Base-by-base conservation (phyloP, 305 asterid genomes). In the Fraxinus greggii region DNA sequence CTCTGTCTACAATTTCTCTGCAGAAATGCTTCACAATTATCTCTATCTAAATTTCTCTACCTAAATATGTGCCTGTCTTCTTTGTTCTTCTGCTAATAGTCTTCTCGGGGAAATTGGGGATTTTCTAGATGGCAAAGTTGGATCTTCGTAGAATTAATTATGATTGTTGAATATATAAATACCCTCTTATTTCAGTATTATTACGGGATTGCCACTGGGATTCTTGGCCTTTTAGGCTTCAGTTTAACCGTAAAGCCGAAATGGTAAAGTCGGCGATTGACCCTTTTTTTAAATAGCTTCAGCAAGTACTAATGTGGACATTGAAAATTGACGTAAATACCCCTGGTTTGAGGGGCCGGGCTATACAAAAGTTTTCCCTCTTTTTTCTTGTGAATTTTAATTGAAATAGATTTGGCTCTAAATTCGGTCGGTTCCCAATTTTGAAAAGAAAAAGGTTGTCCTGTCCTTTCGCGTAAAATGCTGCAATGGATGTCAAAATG, bases 261-360 rank as follows among this genome's bases (percentile, higher is more conserved):
- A 78, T 77, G 59, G 82, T 75, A 79, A 88, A 86, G 90, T 84
- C 91, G 81, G 88, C 87, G 90, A 82, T 79, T 82, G 88, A 85
- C 84, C 84, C 89, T 61, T 24, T 38, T 21, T 69, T 78, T 82
- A 82, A 72, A 24, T 78, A 56, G 84, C 83, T 81, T 78, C 48
- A 82, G 59, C 9, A 23, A n/a, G 76, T 72, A 23, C 78, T 31
- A 3, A 45, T 28, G 72, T 21, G 70, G 38, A 79, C 76, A 1
- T 1, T 4, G 0, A 0, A n/a, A 28, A 77, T 12, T 77, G 83
- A 82, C 86, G 78, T 15, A 40, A 72, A 3, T 82, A 69, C 73
- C 89, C 87, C 70, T 15, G 8, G 12, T 15, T 1, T 1, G 28
- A 5, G 21, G 76, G 81, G 19, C 78, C 84, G 7, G 7, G 40